phyloP scores from a whole-genome alignment of 495 filamentous ascomycete species.

The Penicillium manginii region DNA sequence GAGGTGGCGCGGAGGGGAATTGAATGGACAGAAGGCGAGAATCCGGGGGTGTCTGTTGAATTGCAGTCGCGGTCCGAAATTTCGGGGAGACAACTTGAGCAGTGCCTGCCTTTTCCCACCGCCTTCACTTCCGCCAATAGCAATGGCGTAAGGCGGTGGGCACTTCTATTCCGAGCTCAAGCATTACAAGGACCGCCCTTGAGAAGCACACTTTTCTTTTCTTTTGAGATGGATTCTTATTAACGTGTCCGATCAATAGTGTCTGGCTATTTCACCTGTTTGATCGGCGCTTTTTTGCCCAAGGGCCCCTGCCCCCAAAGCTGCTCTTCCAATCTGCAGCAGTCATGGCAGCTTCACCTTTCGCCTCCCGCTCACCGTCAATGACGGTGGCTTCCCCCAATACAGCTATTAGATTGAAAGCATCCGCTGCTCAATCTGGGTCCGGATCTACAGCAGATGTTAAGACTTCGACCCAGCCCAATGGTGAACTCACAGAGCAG shows the following conservation, averaged over 20 bases:
- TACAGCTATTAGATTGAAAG: slow-evolving; percentile 41
- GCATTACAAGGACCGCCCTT: slow-evolving; percentile 1
- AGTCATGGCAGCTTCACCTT: slow-evolving; percentile 51
- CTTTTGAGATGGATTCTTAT: neutral
- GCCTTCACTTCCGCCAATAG: too few species aligned
- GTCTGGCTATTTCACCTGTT: too few species aligned
- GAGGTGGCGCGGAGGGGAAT: neutral
- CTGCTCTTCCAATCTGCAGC: neutral
- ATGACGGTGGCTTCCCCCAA: slow-evolving; percentile 36
- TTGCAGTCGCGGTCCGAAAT: slow-evolving; percentile 31
- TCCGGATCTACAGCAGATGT: slow-evolving; percentile 16
- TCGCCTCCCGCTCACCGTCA: slow-evolving; percentile 40
- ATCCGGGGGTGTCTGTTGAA: slow-evolving; percentile 1
- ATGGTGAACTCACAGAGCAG: slow-evolving; percentile 75
- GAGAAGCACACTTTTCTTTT: neutral
- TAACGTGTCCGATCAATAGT: too few species aligned
- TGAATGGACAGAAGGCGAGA: neutral
- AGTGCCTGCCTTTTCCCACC: too few species aligned
- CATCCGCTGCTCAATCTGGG: slow-evolving; percentile 36
- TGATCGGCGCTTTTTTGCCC: too few species aligned
- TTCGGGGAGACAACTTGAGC: slow-evolving; percentile 20
- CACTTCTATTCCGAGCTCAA: too few species aligned
- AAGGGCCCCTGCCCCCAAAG: too few species aligned
- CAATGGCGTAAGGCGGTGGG: too few species aligned
- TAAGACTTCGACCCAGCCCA: slow-evolving; percentile 25